These are phyloP conservation scores for Penstemon davidsonii DNA, from an alignment of 257 asterid genomes.

Conservation along the genomic window DNA sequence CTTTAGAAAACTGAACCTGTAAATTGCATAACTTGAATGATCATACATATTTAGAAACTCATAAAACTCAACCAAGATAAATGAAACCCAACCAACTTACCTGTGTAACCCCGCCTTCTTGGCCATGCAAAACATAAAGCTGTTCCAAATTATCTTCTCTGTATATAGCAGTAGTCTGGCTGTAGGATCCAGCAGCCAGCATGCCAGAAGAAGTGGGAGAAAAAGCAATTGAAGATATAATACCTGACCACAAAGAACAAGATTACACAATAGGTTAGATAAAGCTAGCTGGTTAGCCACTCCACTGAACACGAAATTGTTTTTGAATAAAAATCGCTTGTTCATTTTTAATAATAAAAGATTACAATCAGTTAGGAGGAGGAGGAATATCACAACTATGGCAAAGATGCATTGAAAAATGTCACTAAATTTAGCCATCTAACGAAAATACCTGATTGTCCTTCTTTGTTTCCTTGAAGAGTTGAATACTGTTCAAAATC, in stretches of 20 bases:
- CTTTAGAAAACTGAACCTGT: slow-evolving; percentile 95
- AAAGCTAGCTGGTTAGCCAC: slow-evolving; percentile 17
- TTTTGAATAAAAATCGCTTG: not conserved
- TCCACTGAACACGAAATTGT: slow-evolving; percentile 2
- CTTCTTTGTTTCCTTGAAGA: slow-evolving; percentile 74
- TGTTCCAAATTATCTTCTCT: slow-evolving; percentile 92
- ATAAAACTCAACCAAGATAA: slow-evolving; percentile 10
- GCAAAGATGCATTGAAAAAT: not conserved
- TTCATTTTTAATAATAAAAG: not conserved
- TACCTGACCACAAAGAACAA: slow-evolving; percentile 48
- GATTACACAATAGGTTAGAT: slow-evolving; percentile 2
- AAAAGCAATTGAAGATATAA: slow-evolving; percentile 89
- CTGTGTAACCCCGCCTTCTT: slow-evolving; percentile 98
- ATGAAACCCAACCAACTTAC: slow-evolving; percentile 51
- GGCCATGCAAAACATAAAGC: slow-evolving; percentile 86
- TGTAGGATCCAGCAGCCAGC: slow-evolving; percentile 95
- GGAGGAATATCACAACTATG: slow-evolving; percentile 5
- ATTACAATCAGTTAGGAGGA: not conserved
- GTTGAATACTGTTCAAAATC: slow-evolving; percentile 81
- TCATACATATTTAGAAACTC: slow-evolving; percentile 16
- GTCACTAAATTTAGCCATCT: slow-evolving; percentile 7
- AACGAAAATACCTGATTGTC: slow-evolving; percentile 68
- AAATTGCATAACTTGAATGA: slow-evolving; percentile 27
- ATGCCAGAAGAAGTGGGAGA: slow-evolving; percentile 69
- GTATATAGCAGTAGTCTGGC: slow-evolving; percentile 72